Evolutionary conservation across 345 rosid genomes (phyloP), one percentile per base, ranked within the genome.

Genomic region (Pugionium cornutum): DNA sequence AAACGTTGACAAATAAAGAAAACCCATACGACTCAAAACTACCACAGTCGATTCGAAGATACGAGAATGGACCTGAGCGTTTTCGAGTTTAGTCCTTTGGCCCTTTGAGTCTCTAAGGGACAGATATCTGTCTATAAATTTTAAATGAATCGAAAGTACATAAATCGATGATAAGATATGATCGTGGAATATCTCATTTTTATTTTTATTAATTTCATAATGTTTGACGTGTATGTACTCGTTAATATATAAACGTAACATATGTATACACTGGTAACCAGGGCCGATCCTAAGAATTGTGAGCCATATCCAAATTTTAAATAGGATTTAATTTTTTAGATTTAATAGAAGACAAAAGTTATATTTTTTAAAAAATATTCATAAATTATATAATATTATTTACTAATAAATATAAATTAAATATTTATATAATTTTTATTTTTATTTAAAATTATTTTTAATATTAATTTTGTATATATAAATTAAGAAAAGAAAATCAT

Each of bases 71-170:
- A 65, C 53, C 50, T 45, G 45, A 10, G 30, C 57, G 58, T 40
- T n/a, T 10, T 60, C n/a, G 32, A 33, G 58, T 46, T 26, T 67
- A 63, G 71, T 61, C 59, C 48, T 67, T 72, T 81, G 82, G 66
- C 81, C 76, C 51, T 78, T 79, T 58, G 79, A 72, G 77, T 26
- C 72, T 65, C 50, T 10, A 81, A 77, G 68, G 76, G 84, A 54
- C 80, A 67, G 28, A 53, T 47, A 46, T 60, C 41, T 68, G 41
- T 53, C 64, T 68, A 47, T 54, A 31, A 3, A 31, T 10, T 31
- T 51, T n/a, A 48, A 53, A 61, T 42, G 49, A 43, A 6, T 27
- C 28, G 29, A 30, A 26, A 26, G 2, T 39, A 39, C 11, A 39
- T 9, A 48, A 2, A 6, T 5, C 58, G 26, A 67, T 40, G 39